Evolutionary conservation across 129 eudicot species (phyloP), one percentile per base, ranked within the genome.

Genomic region (Centaurea solstitialis): DNA sequence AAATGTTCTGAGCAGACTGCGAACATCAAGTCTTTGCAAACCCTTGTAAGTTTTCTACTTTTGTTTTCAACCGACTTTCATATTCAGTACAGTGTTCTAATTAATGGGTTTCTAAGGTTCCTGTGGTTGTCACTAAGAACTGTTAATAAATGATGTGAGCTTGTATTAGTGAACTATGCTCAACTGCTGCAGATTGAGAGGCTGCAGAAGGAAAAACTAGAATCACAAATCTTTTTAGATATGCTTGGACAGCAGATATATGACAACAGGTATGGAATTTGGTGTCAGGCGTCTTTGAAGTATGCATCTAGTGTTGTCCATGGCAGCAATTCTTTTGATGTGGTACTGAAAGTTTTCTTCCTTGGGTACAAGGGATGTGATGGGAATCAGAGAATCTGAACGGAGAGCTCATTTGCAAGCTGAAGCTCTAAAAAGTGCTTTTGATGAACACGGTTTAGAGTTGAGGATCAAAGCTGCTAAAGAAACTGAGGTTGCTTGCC

Each of bases 401-500:
- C 84, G 81, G 79, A 89, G 94, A 81, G 99, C 99, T 71, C 79
- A 73, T 62, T 72, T 82, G 20, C 98, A 92, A 87, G 94, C 88
- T 62, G 91, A 83, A 78, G 75, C 74, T 68, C 72, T 95, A 79
- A 88, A 83, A 85, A 85, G 80, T 74, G 97, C 97, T 41, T 86
- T 92, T 22, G 85, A 89, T 22, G 99, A 95, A 81, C 99, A 95
- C 41, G 83, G 92, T 81, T 81, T 95, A 53, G 97, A 92, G 81
- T 87, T 95, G 83, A 88, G 99, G 84, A 89, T 95, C 40, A 95
- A 89, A 87, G 88, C 99, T 76, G 99, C 99, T 70, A 89, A 95
- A 84, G 99, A 95, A 91, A 93, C 98, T 11, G 98, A 95, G 88
- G 84, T 89, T 79, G 97, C 97, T 62, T 95, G 94, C 88, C 92